These are phyloP conservation scores for Tylopilus sp. DNA, from an alignment of 768 basidiomycete genomes.

Conservation along the genomic window DNA sequence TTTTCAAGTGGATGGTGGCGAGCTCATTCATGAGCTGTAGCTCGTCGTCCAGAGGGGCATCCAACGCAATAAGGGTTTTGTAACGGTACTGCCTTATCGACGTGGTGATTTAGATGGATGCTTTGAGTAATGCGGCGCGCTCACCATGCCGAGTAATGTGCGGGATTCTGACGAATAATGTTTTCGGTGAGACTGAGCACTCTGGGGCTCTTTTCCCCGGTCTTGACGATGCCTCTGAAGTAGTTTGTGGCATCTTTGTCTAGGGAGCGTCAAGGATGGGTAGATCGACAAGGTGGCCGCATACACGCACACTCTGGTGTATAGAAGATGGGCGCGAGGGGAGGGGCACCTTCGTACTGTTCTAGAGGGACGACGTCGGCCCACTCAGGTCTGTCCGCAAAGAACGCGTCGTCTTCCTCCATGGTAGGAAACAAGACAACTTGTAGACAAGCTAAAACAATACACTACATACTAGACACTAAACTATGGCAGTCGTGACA, in stretches of 20 bases:
- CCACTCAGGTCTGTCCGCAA: slow-evolving; percentile 71
- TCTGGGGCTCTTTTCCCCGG: slow-evolving; percentile 73
- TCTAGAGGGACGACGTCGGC: slow-evolving; percentile 71
- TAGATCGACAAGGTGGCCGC: background rate
- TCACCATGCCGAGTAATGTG: slow-evolving; percentile 96
- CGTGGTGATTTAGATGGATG: background rate
- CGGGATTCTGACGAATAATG: slow-evolving; percentile 89
- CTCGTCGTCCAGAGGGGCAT: slow-evolving; percentile 71
- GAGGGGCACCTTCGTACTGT: slow-evolving; percentile 75
- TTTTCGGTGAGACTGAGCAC: slow-evolving; percentile 85
- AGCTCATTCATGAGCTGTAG: slow-evolving; percentile 84
- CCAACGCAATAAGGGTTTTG: slow-evolving; percentile 70
- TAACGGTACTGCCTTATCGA: slow-evolving; percentile 87
- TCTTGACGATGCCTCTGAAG: slow-evolving; percentile 80
- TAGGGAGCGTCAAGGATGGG: slow-evolving; percentile 30
- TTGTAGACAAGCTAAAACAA: too few relatives aligned
- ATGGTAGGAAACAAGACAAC: slow-evolving; percentile 4
- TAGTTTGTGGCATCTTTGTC: slow-evolving; percentile 93
- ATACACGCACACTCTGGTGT: slow-evolving; percentile 71
- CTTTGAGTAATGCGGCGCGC: slow-evolving; percentile 17
- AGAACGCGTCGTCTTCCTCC: slow-evolving; percentile 34
- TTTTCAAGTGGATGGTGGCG: slow-evolving; percentile 82
- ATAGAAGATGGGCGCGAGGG: slow-evolving; percentile 92
- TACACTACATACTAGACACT: slow-evolving; percentile 23
- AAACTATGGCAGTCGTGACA: slow-evolving; percentile 21